These are phyloP conservation scores for Chalciporus sp. DNA, from an alignment of 1,284 basidiomycete genomes.

Conservation along the genomic window DNA sequence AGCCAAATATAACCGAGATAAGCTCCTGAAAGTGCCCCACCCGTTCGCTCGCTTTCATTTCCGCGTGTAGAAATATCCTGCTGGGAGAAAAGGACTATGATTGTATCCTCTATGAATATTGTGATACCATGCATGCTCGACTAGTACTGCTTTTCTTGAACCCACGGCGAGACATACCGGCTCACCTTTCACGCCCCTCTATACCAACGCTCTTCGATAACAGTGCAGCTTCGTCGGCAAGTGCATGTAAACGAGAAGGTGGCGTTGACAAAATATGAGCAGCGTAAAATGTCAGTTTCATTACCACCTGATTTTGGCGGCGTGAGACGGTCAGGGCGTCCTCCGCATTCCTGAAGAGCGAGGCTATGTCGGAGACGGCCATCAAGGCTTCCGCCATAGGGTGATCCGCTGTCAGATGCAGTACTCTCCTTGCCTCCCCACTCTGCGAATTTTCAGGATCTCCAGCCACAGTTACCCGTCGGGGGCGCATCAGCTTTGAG, in stretches of 20 bases:
- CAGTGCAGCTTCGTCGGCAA: slow-evolving; percentile 45
- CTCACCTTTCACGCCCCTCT: slow-evolving; percentile 1
- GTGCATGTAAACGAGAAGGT: slow-evolving; percentile 33
- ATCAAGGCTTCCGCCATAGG: slow-evolving; percentile 19
- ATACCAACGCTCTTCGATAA: slow-evolving; percentile 23
- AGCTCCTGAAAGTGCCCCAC: too few relatives aligned
- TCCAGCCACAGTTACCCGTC: slow-evolving; percentile 36
- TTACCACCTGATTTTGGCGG: slow-evolving; percentile 15
- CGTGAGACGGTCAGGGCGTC: not conserved
- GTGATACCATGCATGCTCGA: not conserved
- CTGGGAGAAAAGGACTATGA: not conserved
- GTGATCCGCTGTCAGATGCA: slow-evolving; percentile 16
- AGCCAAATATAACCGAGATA: not conserved
- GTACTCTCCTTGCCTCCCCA: not conserved
- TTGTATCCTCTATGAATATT: not conserved
- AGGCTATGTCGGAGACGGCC: slow-evolving; percentile 30
- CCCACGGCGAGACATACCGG: slow-evolving; percentile 4
- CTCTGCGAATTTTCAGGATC: slow-evolving; percentile 5
- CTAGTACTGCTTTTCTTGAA: not conserved
- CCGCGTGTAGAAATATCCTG: not conserved
- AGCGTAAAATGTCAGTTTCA: slow-evolving; percentile 43
- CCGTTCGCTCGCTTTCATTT: too few relatives aligned
- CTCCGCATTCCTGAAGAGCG: slow-evolving; percentile 21
- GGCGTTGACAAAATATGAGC: slow-evolving; percentile 42
- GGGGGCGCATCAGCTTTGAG: slow-evolving; percentile 50